Evolutionary conservation across 2,329 filamentous ascomycete species (phyloP).

Genomic region (Hirsutella minnesotensis): DNA sequence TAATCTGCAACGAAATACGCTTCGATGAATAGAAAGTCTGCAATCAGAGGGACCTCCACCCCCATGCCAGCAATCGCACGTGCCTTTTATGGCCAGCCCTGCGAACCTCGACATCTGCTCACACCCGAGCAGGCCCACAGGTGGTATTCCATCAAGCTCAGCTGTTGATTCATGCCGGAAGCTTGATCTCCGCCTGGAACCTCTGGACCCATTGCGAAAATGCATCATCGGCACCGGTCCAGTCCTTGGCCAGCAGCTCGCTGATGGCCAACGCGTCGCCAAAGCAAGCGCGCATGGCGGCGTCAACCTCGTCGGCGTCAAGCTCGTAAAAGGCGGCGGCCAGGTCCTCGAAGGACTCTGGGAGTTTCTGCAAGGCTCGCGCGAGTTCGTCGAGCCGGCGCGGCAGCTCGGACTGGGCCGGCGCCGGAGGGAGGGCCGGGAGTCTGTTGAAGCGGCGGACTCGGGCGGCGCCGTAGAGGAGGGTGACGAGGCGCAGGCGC

Average conservation of each 20-base stretch:
- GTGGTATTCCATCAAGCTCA: background rate
- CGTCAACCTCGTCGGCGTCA: slow-evolving; percentile 45
- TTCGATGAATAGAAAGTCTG: too few relatives aligned
- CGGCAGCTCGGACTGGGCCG: slow-evolving; percentile 19
- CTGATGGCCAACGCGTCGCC: slow-evolving; percentile 44
- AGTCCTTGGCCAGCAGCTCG: slow-evolving; percentile 44
- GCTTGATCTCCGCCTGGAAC: slow-evolving; percentile 41
- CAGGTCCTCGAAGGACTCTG: slow-evolving; percentile 58
- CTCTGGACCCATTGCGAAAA: slow-evolving; percentile 66
- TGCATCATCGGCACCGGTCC: slow-evolving; percentile 57
- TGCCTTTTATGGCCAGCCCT: too few relatives aligned
- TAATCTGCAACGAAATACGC: too few relatives aligned
- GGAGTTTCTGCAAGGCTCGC: slow-evolving; percentile 43
- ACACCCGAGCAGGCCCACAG: too few relatives aligned
- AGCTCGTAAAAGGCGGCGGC: slow-evolving; percentile 63
- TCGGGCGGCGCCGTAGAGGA: slow-evolving; percentile 57
- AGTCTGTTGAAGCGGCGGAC: slow-evolving; percentile 58
- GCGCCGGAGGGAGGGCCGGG: slow-evolving; percentile 27
- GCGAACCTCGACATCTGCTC: too few relatives aligned
- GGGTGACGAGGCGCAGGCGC: slow-evolving; percentile 52
- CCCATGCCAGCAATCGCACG: too few relatives aligned
- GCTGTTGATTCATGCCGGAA: background rate
- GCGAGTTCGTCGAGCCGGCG: slow-evolving; percentile 44
- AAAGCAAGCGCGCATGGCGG: slow-evolving; percentile 46
- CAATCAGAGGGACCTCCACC: too few relatives aligned